phyloP scores from a whole-genome alignment of 805 yeast genomes.

The Lipomyces anomalus region DNA sequence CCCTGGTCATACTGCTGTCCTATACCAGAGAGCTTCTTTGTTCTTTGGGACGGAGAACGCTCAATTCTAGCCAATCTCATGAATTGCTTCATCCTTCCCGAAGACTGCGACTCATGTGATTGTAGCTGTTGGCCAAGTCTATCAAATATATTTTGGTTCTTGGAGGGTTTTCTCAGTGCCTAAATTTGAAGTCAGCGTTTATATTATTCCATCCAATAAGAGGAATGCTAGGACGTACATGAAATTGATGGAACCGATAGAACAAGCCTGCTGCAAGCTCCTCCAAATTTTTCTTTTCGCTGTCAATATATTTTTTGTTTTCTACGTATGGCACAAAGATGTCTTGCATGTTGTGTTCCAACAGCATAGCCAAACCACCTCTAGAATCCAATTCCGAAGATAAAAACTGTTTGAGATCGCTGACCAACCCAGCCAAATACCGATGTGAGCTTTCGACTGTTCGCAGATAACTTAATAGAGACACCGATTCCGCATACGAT shows the following conservation, averaged over 20 bases:
- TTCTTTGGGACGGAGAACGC: neutral
- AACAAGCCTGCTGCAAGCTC: constrained; percentile 41
- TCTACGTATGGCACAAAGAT: constrained; percentile 63
- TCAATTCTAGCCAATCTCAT: neutral
- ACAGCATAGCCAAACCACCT: constrained; percentile 40
- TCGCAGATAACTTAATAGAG: constrained; percentile 69
- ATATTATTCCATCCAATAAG: too few relatives aligned
- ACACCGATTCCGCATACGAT: constrained; percentile 55
- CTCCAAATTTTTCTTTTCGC: constrained; percentile 65
- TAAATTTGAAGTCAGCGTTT: neutral
- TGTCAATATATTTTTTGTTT: constrained; percentile 61
- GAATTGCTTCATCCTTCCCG: neutral
- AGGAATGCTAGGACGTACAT: neutral
- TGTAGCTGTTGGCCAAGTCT: neutral
- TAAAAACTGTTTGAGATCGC: constrained; percentile 59
- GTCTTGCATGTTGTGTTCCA: constrained; percentile 71
- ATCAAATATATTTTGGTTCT: neutral
- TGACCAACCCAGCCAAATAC: constrained; percentile 53
- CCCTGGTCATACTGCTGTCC: constrained; percentile 2
- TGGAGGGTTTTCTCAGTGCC: too few relatives aligned
- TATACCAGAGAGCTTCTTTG: constrained; percentile 1
- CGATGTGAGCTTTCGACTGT: constrained; percentile 62
- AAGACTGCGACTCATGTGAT: neutral
- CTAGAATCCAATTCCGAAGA: constrained; percentile 34
- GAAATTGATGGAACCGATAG: constrained; percentile 38